Evolutionary conservation across 2,329 filamentous ascomycete genomes (phyloP), one percentile per base, ranked within the genome.

Genomic region (Sporothrix brasiliensis): DNA sequence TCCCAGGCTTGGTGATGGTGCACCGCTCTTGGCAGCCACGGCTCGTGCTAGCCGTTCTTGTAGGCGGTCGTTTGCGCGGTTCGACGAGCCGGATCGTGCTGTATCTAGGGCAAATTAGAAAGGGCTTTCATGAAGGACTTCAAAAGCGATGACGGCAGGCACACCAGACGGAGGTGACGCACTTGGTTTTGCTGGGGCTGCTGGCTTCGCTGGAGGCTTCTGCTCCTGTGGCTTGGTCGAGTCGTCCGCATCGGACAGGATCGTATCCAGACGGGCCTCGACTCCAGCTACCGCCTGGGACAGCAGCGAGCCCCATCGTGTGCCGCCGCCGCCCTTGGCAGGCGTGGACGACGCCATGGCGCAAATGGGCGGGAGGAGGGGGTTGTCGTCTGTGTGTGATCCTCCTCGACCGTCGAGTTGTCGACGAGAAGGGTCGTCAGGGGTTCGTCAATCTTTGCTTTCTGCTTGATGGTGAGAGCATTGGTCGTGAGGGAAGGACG

Each of bases 261-360:
- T 97, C 66, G 88, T 94, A 79, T 99, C 95, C 72, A 99, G 87
- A 56, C 92, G 89, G 72, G 94, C 96, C 82, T 99, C 95, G 71
- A 99, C 91, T 72, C 94, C 94, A 69, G 94, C 93, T 72, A 98
- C 93, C 73, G 94, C 94, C 80, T 94, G 92, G 74, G 93, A 92
- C 72, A 97, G 86, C 78, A 97, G 91, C 44, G 88, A 89, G 60
- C 90, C 91, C 91, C 91, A 93, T 88, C 87, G 63, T 34, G 60
- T 86, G 67, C 87, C 86, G 72, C 87, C 86, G 72, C 85, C 82
- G 72, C 85, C 82, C 74, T 87, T 86, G 73, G 80, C 80, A 47
- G 83, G 80, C 73, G 81, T 80, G 73, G 84, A 69, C 53, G 68
- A 69, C 47, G 68, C 50, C 47, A 68, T 70, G 7, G 63, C 60